Evolutionary conservation across 441 rosid species (phyloP).

Genomic region (Erysimum cheiri): DNA sequence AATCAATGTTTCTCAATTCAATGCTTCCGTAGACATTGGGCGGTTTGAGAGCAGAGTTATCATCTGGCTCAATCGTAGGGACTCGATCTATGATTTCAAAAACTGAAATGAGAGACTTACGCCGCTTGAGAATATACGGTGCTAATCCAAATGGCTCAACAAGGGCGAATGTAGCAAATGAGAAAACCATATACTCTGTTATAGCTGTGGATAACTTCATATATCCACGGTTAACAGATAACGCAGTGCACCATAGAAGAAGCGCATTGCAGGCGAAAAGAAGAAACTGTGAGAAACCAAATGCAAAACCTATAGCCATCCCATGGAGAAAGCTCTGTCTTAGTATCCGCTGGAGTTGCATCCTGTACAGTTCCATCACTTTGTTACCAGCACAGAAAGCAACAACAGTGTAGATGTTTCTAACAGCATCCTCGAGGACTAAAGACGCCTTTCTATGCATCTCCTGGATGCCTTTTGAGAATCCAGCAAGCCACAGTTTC

Average conservation of each 20-base stretch:
- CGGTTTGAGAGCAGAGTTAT: conserved; percentile 86
- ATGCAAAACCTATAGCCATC: conserved; percentile 90
- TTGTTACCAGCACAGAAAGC: conserved; percentile 99
- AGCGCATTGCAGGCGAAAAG: conserved; percentile 98
- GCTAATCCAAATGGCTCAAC: conserved; percentile 99
- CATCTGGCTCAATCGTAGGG: conserved; percentile 97
- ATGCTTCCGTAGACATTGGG: conserved; percentile 97
- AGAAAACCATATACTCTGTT: conserved; percentile 95
- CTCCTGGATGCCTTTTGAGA: conserved; percentile 97
- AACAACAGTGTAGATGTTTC: conserved; percentile 98
- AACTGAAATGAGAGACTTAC: conserved; percentile 90
- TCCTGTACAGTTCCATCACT: conserved; percentile 96
- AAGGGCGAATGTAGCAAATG: conserved; percentile 96
- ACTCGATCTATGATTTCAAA: conserved; percentile 96
- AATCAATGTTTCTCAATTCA: conserved; percentile 90
- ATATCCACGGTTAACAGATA: conserved; percentile 57
- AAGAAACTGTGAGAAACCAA: conserved; percentile 98
- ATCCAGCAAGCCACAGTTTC: conserved; percentile 99
- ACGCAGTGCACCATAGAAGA: conserved; percentile 93
- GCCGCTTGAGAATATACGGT: conserved; percentile 94
- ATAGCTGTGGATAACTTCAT: conserved; percentile 76
- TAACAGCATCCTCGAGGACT: conserved; percentile 98
- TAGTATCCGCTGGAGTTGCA: conserved; percentile 83
- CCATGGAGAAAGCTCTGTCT: conserved; percentile 89
- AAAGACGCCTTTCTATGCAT: conserved; percentile 99